Evolutionary conservation across 2,329 filamentous ascomycete species (phyloP), one percentile per base, ranked within the genome.

Genomic region (Aspergillus fijiensis): DNA sequence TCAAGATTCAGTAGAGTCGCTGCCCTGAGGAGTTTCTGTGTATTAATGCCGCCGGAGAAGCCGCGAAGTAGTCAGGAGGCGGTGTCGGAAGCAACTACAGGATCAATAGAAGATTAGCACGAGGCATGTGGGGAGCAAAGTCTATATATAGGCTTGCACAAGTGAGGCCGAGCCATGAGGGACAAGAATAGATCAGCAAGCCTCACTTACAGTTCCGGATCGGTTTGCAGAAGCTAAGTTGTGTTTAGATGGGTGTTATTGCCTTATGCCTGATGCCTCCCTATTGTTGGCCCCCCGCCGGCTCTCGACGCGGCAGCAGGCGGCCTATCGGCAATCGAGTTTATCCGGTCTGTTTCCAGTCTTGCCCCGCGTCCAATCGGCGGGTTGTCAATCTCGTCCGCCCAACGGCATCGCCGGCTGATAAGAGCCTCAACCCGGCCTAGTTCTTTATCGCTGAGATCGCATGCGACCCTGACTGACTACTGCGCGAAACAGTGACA

Each of bases 291-390:
- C 55, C 58, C 60, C 60, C 64, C 64, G 62, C 60, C 55, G 45
- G 39, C 39, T 45, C 39, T 27, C 39, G 47, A 51, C 19, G 55
- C 55, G 58, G 57, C 70, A 3, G 62, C 57, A 29, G 60, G 63
- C 58, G 72, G 70, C 52, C 55, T 27, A 47, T 50, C 68, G 69
- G 68, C 65, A 39, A 21, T 62, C 59, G 4, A n/a, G 49, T 67
- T 67, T n/a, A 9, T 39, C 69, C 69, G 66, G 31, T 58, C 63
- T 62, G 63, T 27, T 45, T 45, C 33, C 39, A 39, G 49, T 51
- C n/a, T 16, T 60, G 60, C 58, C 60, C 61, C 61, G 60, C 61
- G 60, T 56, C 65, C 65, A 67, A 66, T 67, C 57, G 58, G 59
- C 51, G 58, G 29, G 16, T 51, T 51, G 29, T 49, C 14, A 57